Evolutionary conservation across 305 asterid species (phyloP).

Genomic region (Rubia balearica): DNA sequence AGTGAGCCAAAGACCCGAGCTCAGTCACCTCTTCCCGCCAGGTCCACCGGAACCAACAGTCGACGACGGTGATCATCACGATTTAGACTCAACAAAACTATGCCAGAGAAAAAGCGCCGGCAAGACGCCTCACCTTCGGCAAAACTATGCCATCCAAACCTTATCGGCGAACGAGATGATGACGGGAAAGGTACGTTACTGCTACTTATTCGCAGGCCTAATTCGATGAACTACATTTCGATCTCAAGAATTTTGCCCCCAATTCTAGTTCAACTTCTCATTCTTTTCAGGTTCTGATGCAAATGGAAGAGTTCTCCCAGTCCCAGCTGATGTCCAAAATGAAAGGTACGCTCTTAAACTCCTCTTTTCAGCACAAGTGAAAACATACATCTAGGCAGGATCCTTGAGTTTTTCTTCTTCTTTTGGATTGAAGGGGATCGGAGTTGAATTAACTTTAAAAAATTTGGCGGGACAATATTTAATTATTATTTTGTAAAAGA

Average conservation of each 20-base stretch:
- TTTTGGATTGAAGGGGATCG: no score
- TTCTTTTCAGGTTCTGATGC: constrained; percentile 49
- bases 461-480: no score
- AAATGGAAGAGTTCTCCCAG: constrained; percentile 47
- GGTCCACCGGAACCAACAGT: constrained; percentile 27
- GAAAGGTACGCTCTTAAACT: constrained; percentile 46
- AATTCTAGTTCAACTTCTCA: constrained; percentile 14
- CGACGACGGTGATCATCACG: constrained; percentile 28
- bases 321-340: constrained; percentile 43
- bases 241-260: constrained; percentile 9
- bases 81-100: constrained; percentile 37
- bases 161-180: constrained; percentile 28
- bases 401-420: no score
- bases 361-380: constrained; percentile 16
- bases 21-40: constrained; percentile 32
- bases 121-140: constrained; percentile 37
- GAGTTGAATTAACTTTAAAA: no score
- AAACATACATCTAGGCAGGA: background rate
- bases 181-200: background rate
- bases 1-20: constrained; percentile 19
- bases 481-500: no score
- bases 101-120: constrained; percentile 72
- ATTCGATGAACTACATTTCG: constrained; percentile 19
- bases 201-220: constrained; percentile 13
- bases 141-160: no score